Evolutionary conservation across 768 basidiomycete genomes (phyloP).

Genomic region (Scleroderma bovista): DNA sequence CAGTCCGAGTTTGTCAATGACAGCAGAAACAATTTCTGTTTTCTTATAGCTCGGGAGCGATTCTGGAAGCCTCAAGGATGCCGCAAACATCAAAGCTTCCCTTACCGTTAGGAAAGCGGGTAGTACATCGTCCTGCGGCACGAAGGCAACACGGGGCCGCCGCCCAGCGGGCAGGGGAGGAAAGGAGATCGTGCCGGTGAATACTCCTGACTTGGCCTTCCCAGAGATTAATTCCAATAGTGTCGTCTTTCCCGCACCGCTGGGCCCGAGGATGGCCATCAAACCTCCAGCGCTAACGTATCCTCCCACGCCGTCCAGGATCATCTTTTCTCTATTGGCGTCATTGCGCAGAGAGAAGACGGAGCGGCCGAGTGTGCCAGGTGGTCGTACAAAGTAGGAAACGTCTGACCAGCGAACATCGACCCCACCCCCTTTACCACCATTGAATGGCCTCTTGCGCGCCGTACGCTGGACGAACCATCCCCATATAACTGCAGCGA

Average conservation of each 20-base stretch:
- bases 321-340: constrained; percentile 39
- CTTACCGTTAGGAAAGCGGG: constrained; percentile 75
- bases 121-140: constrained; percentile 82
- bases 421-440: constrained; percentile 45
- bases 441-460: constrained; percentile 36
- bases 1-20: constrained; percentile 79
- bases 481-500: constrained; percentile 60
- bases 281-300: constrained; percentile 71
- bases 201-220: constrained; percentile 68
- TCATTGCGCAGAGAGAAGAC: not conserved
- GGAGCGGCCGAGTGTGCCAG: constrained; percentile 3
- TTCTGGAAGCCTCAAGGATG: constrained; percentile 79
- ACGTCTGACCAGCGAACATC: constrained; percentile 65
- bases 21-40: constrained; percentile 56
- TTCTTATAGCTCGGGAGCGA: constrained; percentile 58
- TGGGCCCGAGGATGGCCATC: constrained; percentile 90
- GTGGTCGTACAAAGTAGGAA: constrained; percentile 53
- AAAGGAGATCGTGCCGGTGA: constrained; percentile 61
- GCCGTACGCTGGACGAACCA: constrained; percentile 58
- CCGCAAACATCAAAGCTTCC: constrained; percentile 82
- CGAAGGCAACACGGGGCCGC: constrained; percentile 69
- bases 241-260: constrained; percentile 91
- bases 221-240: constrained; percentile 87
- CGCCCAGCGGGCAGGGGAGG: constrained; percentile 30
- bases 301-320: constrained; percentile 70